A percentile compares a stretch with the other conserved stretches of the same genome.
These are phyloP conservation scores for Metarhizium brunneum DNA, from an alignment of 2,329 filamentous ascomycete genomes.

Conservation along the genomic window DNA sequence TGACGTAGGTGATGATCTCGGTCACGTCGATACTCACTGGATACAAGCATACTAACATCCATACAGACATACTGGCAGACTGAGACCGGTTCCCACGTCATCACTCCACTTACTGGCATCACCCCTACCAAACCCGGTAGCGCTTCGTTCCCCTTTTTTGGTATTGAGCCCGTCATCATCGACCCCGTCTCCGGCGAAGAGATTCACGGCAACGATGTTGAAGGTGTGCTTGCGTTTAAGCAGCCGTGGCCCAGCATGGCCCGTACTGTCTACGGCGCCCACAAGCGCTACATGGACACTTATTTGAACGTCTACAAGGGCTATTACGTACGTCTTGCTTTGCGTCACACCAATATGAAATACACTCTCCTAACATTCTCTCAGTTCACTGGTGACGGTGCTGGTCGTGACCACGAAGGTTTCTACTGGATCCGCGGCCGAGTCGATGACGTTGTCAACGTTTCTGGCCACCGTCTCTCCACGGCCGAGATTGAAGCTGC, in stretches of 20 bases:
- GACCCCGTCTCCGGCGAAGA: slow-evolving; percentile 93
- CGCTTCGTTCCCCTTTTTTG: slow-evolving; percentile 95
- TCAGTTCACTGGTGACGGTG: slow-evolving; percentile 86
- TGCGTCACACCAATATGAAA: background rate
- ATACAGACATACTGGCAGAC: slow-evolving; percentile 98
- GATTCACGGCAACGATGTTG: slow-evolving; percentile 90
- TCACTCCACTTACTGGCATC: slow-evolving; percentile 83
- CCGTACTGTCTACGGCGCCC: slow-evolving; percentile 92
- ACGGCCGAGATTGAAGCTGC: slow-evolving; percentile 98
- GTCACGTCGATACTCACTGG: background rate
- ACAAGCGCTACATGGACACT: slow-evolving; percentile 98
- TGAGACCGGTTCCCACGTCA: slow-evolving; percentile 94
- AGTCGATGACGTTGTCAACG: slow-evolving; percentile 97
- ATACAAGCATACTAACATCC: slow-evolving; percentile 10
- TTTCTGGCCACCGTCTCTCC: slow-evolving; percentile 89
- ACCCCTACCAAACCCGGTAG: slow-evolving; percentile 96
- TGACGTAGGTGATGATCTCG: slow-evolving; percentile 54
- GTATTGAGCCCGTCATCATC: slow-evolving; percentile 94
- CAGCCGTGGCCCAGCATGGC: slow-evolving; percentile 98
- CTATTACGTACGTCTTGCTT: slow-evolving; percentile 67
- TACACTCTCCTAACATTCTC: slow-evolving; percentile 7
- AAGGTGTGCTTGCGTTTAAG: slow-evolving; percentile 95
- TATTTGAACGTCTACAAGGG: slow-evolving; percentile 97
- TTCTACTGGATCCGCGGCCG: slow-evolving; percentile 99
- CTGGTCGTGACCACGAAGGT: slow-evolving; percentile 90